These are phyloP conservation scores for Amanita thiersii DNA, from an alignment of 768 basidiomycete genomes.

Conservation along the genomic window DNA sequence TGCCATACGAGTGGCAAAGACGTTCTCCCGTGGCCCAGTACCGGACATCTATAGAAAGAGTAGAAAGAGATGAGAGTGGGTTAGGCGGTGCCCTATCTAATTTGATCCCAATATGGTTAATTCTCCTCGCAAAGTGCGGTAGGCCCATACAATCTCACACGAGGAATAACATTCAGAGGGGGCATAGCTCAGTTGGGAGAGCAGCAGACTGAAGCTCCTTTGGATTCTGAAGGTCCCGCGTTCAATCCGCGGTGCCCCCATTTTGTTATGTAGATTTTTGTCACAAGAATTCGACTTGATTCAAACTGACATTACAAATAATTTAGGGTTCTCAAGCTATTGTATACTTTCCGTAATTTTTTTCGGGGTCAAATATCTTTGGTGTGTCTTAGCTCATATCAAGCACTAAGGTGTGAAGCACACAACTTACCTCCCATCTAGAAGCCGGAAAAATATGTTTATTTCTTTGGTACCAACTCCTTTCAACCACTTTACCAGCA, in stretches of 20 bases:
- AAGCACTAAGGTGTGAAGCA: neutral
- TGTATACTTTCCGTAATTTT: conserved; percentile 88
- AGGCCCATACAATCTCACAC: no score
- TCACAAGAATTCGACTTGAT: neutral
- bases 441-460: conserved; percentile 98
- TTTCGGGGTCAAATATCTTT: conserved; percentile 90
- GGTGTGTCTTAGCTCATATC: neutral
- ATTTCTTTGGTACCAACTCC: conserved; percentile 91
- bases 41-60: conserved; percentile 62
- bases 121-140: neutral
- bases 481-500: conserved; percentile 96
- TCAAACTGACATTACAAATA: neutral
- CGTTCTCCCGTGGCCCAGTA: conserved; percentile 81
- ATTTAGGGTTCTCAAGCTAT: conserved; percentile 51
- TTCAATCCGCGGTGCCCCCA: conserved; percentile 77
- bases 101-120: neutral
- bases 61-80: conserved; percentile 2
- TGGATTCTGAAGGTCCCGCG: conserved; percentile 65
- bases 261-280: conserved; percentile 15
- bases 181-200: conserved; percentile 72
- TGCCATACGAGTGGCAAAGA: conserved; percentile 97
- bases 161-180: conserved; percentile 19
- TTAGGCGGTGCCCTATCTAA: neutral
- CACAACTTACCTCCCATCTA: conserved; percentile 89
- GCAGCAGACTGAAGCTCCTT: conserved; percentile 62